These are phyloP conservation scores for Ustilago tritici DNA, from an alignment of 1,284 basidiomycete species.

Conservation along the genomic window DNA sequence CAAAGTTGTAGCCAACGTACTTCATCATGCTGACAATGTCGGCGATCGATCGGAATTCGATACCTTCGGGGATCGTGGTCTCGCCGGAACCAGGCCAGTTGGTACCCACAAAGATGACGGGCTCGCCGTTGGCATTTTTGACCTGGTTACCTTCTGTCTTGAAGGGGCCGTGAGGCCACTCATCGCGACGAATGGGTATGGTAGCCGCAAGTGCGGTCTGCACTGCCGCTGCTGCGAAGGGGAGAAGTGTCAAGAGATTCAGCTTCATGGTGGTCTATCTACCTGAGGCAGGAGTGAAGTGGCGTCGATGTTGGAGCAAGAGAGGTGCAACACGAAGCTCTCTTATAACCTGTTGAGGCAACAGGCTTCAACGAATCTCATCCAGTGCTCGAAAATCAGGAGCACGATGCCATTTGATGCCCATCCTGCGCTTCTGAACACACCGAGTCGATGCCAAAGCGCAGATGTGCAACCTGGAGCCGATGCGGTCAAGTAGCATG, in stretches of 20 bases:
- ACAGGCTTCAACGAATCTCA: no score
- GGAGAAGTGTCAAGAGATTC: slow-evolving; percentile 19
- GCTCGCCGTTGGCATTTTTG: slow-evolving; percentile 37
- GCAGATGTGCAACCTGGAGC: not conserved
- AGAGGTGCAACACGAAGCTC: not conserved
- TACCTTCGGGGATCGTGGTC: slow-evolving; percentile 47
- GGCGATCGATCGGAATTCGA: slow-evolving; percentile 33
- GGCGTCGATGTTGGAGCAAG: not conserved
- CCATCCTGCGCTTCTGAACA: not conserved
- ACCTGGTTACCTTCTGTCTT: slow-evolving; percentile 36
- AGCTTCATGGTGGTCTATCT: slow-evolving; percentile 27
- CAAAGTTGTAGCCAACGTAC: slow-evolving; percentile 49
- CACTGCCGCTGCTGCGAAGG: slow-evolving; percentile 20
- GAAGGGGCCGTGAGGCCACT: slow-evolving; percentile 42
- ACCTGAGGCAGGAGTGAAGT: not conserved
- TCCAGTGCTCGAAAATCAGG: no score
- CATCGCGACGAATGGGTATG: slow-evolving; percentile 21
- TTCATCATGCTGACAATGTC: slow-evolving; percentile 40
- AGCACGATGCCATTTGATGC: not conserved
- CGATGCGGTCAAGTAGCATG: slow-evolving; percentile 13
- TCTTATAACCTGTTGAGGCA: not conserved
- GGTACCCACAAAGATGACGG: slow-evolving; percentile 39
- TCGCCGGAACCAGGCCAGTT: slow-evolving; percentile 50
- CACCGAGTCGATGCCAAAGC: not conserved
- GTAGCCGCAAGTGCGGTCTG: slow-evolving; percentile 19